Percentiles rank a stretch among this genome's conserved stretches.
These are phyloP conservation scores for Onygenales sp. DNA, from an alignment of 2,329 filamentous ascomycete genomes.

Conservation along the genomic window DNA sequence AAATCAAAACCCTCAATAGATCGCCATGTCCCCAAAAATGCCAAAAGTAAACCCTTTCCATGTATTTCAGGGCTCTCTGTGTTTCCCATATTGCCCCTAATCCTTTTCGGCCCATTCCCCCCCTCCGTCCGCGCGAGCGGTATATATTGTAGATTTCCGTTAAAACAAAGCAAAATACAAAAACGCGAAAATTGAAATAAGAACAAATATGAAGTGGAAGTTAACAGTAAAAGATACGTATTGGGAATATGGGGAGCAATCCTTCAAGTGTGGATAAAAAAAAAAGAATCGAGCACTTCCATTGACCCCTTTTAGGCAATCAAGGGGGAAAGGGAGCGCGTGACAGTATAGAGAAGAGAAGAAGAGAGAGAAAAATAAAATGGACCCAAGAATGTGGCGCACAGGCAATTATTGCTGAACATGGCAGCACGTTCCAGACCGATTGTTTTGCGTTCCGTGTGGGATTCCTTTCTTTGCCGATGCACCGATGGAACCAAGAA, in stretches of 20 bases:
- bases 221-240: too few relatives aligned
- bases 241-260: too few relatives aligned
- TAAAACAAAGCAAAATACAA: slow-evolving; percentile 10
- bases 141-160: slow-evolving; percentile 8
- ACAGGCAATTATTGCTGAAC: not conserved
- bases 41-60: not conserved
- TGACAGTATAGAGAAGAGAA: not conserved
- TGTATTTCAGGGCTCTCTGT: not conserved
- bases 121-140: slow-evolving; percentile 13
- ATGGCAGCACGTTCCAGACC: not conserved
- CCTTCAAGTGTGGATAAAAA: too few relatives aligned
- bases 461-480: not conserved
- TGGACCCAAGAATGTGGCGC: not conserved
- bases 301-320: not conserved
- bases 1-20: not conserved
- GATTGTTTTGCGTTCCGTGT: not conserved
- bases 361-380: not conserved
- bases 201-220: not conserved
- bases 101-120: slow-evolving; percentile 6
- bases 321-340: not conserved
- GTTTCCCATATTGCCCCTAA: not conserved
- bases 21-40: slow-evolving; percentile 2
- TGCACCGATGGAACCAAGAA: not conserved
- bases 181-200: not conserved
- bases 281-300: not conserved